Evolutionary conservation across 495 filamentous ascomycete species (phyloP), one percentile per base, ranked within the genome.

Genomic region (Xylaria bambusicola): DNA sequence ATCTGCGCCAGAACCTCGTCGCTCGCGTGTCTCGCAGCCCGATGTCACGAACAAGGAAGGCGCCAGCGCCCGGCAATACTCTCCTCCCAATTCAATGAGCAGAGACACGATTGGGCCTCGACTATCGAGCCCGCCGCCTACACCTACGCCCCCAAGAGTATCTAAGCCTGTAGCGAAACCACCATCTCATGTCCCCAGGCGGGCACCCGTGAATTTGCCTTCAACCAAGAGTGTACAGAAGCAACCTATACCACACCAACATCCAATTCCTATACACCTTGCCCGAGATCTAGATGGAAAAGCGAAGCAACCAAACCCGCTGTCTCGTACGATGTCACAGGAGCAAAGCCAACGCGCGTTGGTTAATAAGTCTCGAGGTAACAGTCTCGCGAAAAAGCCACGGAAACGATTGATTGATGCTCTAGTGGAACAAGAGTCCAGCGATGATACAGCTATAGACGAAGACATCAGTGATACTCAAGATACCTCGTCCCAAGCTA

Each of bases 341-440:
- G 21, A 54, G 33, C 31, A 41, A 36, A 35, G 20, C 17, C 40
- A 38, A 27, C 3, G 3, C 1, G 15, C 31, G 27, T 7, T 18
- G 20, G 20, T 20, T 2, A 7, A 46, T 20, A 44, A 24, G 15
- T 9, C 21, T 2, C 18, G 18, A 24, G 26, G 15, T 21, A 5
- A 41, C 10, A 62, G 47, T 23, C 38, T 27, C 51, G 42, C 61
- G 13, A 66, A 66, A 33, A 66, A 49, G 47, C 72, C 72, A 17
- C 79, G 77, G 35, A 77, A 73, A 53, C 76, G 83, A 17, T 52
- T 86, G 24, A 84, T 86, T 54, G 83, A 86, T 69, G 71, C 75
- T 24, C 68, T 86, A n/a, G 79, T 72, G 13, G 74, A 75, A n/a
- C 80, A 82, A 60, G 66, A 62, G 9, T 49, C 59, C 44, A 60